A percentile compares a stretch with the other conserved stretches of the same genome.
Conservation (phyloP, 805 yeast species). For the Candida koratica region DNA sequence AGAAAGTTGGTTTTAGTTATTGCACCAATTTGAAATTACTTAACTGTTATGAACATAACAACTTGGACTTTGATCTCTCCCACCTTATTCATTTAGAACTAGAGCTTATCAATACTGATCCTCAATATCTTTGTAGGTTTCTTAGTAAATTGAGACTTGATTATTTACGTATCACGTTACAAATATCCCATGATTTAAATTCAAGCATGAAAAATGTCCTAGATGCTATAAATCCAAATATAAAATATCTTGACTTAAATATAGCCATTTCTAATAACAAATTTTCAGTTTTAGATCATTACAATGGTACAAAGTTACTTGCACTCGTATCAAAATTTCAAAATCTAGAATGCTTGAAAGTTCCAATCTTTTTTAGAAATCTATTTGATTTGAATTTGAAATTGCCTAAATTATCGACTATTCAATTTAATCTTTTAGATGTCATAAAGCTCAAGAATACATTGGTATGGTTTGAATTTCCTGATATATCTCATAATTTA, state of each 20-base stretch:
- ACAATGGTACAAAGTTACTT: conserved; percentile 6
- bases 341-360: conserved; percentile 7
- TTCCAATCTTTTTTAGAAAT: conserved; percentile 11
- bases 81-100: conserved; percentile 9
- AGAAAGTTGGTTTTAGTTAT: conserved; percentile 8
- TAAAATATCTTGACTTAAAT: conserved; percentile 8
- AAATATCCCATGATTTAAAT: conserved; percentile 9
- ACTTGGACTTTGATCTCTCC: conserved; percentile 4
- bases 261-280: conserved; percentile 11
- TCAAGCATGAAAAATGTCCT: conserved; percentile 7
- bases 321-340: conserved; percentile 6
- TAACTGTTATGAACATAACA: conserved; percentile 13
- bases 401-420: conserved; percentile 5
- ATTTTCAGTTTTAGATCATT: conserved; percentile 3
- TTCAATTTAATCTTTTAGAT: conserved; percentile 14
- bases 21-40: conserved; percentile 9
- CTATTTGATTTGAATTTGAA: conserved; percentile 5
- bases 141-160: conserved; percentile 3
- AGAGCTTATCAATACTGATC: conserved; percentile 11
- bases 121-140: conserved; percentile 6
- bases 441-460: conserved; percentile 12
- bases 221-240: not conserved
- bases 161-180: conserved; percentile 8
- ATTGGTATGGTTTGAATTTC: conserved; percentile 8
- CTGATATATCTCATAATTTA: conserved; percentile 7